Conservation (phyloP, 306 rosid genomes). For the Coriaria nepalensis region DNA sequence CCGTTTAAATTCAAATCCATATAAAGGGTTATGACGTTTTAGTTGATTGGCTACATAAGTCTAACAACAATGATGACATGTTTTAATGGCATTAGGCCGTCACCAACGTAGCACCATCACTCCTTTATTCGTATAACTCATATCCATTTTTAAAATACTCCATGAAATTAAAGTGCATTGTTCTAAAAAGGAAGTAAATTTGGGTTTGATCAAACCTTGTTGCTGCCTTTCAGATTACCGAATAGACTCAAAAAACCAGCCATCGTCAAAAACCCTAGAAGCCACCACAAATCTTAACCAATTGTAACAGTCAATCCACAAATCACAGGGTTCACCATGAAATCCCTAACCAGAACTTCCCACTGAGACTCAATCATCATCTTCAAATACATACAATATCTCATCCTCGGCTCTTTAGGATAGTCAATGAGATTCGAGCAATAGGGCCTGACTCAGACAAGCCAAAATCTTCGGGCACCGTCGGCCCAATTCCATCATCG, state of each 20-base stretch:
- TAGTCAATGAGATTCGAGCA: slow-evolving; percentile 31
- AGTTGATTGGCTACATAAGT: no score
- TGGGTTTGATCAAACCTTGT: slow-evolving; percentile 25
- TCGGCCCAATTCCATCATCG: slow-evolving; percentile 25
- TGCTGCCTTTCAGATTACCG: slow-evolving; percentile 42
- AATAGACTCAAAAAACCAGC: slow-evolving; percentile 39
- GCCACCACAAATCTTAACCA: slow-evolving; percentile 66
- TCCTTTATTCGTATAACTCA: no score
- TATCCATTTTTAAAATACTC: no score
- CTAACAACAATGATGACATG: no score
- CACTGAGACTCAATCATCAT: slow-evolving; percentile 71
- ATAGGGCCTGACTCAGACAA: background rate
- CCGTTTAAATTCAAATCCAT: no score
- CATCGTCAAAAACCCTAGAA: slow-evolving; percentile 53
- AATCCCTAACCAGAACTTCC: slow-evolving; percentile 60
- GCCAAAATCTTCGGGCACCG: slow-evolving; percentile 45
- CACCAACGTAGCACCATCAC: no score
- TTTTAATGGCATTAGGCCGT: no score
- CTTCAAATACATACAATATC: slow-evolving; percentile 69
- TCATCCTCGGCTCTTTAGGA: slow-evolving; percentile 40
- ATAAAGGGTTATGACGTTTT: no score
- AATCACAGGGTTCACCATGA: slow-evolving; percentile 58
- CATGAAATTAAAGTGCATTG: no score
- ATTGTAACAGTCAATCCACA: slow-evolving; percentile 70
- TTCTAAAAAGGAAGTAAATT: background rate